Percentiles rank a stretch among this genome's conserved stretches.
These are phyloP conservation scores for Agrocybe praecox DNA, from an alignment of 768 basidiomycete species.

Conservation along the genomic window DNA sequence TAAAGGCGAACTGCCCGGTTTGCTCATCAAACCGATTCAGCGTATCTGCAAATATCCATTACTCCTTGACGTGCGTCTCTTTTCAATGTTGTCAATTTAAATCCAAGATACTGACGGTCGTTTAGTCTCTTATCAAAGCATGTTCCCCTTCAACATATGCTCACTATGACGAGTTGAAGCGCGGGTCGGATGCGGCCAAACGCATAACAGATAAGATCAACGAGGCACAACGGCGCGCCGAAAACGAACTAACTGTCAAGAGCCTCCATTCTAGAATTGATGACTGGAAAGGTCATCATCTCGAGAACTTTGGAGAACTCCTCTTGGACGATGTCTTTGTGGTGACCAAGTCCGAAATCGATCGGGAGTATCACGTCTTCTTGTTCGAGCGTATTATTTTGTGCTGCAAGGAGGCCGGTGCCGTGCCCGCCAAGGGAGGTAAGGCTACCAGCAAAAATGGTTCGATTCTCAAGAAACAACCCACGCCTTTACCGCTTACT, in stretches of 20 bases:
- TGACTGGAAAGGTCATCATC: conserved; percentile 99
- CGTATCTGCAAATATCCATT: conserved; percentile 98
- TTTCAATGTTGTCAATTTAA: conserved; percentile 8
- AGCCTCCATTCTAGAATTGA: conserved; percentile 86
- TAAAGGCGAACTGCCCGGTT: conserved; percentile 91
- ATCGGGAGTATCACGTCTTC: conserved; percentile 98
- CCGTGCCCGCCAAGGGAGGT: conserved; percentile 55
- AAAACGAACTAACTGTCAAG: conserved; percentile 90
- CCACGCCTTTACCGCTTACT: conserved; percentile 45
- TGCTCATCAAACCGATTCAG: conserved; percentile 98
- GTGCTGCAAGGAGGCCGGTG: conserved; percentile 92
- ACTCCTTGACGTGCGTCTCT: conserved; percentile 76
- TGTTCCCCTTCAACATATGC: conserved; percentile 64
- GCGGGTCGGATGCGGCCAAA: conserved; percentile 84
- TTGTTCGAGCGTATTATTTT: conserved; percentile 98
- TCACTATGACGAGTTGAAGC: conserved; percentile 78
- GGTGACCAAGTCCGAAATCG: conserved; percentile 94
- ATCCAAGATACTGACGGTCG: conserved; percentile 6
- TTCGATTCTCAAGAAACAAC: conserved; percentile 87
- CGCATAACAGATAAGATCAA: conserved; percentile 96
- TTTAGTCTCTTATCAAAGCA: conserved; percentile 76
- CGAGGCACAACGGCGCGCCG: conserved; percentile 88
- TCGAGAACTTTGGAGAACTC: conserved; percentile 92
- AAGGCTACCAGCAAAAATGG: conserved; percentile 85
- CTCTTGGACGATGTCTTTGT: conserved; percentile 94